Base-by-base conservation (phyloP, 2,329 filamentous ascomycete species). In the Penicillium digitatum region DNA sequence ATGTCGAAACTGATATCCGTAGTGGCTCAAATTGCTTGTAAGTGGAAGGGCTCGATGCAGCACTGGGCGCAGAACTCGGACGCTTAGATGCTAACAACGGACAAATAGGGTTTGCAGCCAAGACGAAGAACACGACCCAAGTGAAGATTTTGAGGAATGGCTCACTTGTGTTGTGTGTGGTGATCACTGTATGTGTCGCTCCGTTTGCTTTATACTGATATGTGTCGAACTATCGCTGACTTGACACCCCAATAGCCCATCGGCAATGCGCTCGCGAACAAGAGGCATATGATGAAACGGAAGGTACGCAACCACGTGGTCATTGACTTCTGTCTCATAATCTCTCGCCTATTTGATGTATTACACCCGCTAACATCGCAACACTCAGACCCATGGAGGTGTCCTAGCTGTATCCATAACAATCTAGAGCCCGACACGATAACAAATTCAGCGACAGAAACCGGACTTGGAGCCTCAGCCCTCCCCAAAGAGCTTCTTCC, bases 241-340 rank as follows among this genome's bases (percentile, higher is more conserved):
- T 78, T 77, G 74, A 78, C 74, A 72, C 70, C 67, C 74, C 72
- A 74, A 70, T 78, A 96, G 93, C 91, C 68, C 93, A 97, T 78
- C 86, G 88, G 72, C 88, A 94, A 81, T 96, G 93, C 76, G 92
- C 90, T 55, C 85, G 87, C 69, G 83, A 88, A 70, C 83, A 84
- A 70, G 82, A 82, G 56, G 83, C 83, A 60, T 76, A 89, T 65
- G 77, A 76, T 64, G 75, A 80, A 60, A 81, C 84, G 58, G 81
- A 86, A 72, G 82, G 89, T 91, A 81, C 49, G 58, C 49, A 18
- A 24, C 27, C 27, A 39, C 24, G 18, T 39, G 18, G 10, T 10
- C n/a, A 35, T 46, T 47, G 16, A 39, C 39, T 29, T 26, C 24
- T 46, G 12, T 5, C 26, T 40, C 7, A 22, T 45, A 27, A 24